Conservation (phyloP, 2,329 filamentous ascomycete genomes). For the Trichophyton schoenleinii region DNA sequence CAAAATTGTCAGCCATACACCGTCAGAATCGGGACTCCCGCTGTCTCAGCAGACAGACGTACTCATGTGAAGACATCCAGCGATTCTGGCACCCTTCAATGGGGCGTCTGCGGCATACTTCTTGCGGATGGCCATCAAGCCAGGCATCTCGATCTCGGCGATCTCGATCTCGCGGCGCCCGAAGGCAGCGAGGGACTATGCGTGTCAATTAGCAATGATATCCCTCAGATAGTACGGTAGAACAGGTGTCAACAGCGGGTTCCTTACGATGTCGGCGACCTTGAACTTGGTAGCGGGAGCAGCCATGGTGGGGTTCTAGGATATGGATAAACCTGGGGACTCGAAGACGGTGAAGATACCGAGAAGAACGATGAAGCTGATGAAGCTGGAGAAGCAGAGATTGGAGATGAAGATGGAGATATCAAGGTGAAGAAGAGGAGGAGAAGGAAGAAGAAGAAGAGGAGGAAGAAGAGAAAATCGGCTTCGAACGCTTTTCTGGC, state of each 20-base stretch:
- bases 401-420: constrained; percentile 5
- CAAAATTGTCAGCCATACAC: constrained; percentile 2
- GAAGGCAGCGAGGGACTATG: constrained; percentile 76
- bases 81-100: constrained; percentile 85
- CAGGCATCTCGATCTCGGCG: constrained; percentile 92
- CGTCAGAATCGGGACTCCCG: background rate
- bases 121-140: constrained; percentile 84
- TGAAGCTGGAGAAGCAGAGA: constrained; percentile 2
- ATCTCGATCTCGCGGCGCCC: constrained; percentile 98
- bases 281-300: constrained; percentile 89
- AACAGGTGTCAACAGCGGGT: constrained; percentile 4
- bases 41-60: constrained; percentile 21
- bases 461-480: background rate
- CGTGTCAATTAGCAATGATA: constrained; percentile 4
- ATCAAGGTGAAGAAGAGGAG: constrained; percentile 10
- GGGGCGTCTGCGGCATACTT: constrained; percentile 93
- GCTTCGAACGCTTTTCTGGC: background rate
- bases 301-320: constrained; percentile 39
- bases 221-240: background rate
- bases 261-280: constrained; percentile 76
- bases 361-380: background rate
- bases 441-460: background rate
- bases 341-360: constrained; percentile 5
- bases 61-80: constrained; percentile 98
- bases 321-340: constrained; percentile 5